phyloP scores from a whole-genome alignment of 495 filamentous ascomycete genomes.

The Aspergillus haitiensis region DNA sequence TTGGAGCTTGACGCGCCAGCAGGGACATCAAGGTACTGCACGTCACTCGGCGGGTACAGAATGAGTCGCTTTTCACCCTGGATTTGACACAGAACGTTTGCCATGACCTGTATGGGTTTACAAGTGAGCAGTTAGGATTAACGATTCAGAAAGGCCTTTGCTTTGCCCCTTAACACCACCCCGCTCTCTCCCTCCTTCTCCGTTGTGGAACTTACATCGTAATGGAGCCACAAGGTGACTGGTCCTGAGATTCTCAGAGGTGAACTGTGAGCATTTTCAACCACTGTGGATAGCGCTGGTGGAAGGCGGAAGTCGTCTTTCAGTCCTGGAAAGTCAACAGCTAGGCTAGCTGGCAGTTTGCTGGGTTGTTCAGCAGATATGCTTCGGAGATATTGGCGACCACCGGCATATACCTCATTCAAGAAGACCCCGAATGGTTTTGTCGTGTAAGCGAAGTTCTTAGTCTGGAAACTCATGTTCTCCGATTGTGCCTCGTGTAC shows the following conservation, averaged over 20 bases:
- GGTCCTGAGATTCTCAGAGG: conserved; percentile 77
- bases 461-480: conserved; percentile 75
- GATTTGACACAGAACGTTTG: conserved; percentile 84
- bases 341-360: conserved; percentile 65
- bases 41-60: conserved; percentile 77
- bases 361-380: conserved; percentile 67
- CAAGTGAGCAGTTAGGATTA: too few species aligned
- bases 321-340: conserved; percentile 68
- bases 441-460: conserved; percentile 78
- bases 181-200: neutral
- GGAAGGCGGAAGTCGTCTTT: conserved; percentile 71
- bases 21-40: conserved; percentile 64
- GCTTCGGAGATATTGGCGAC: conserved; percentile 72
- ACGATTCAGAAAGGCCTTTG: too few species aligned
- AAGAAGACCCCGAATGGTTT: conserved; percentile 70
- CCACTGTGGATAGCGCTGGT: conserved; percentile 56
- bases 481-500: conserved; percentile 65
- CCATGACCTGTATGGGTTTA: conserved; percentile 64
- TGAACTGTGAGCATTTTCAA: conserved; percentile 70
- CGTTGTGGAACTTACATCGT: conserved; percentile 60
- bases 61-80: conserved; percentile 67
- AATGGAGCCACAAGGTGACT: conserved; percentile 90
- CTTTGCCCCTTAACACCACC: too few species aligned
- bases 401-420: conserved; percentile 58
- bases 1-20: conserved; percentile 79